A percentile compares a stretch with the other conserved stretches of the same genome.
These are phyloP conservation scores for Zychaea mexicana DNA, from an alignment of 371 early-diverging fungal genomes.

Conservation along the genomic window DNA sequence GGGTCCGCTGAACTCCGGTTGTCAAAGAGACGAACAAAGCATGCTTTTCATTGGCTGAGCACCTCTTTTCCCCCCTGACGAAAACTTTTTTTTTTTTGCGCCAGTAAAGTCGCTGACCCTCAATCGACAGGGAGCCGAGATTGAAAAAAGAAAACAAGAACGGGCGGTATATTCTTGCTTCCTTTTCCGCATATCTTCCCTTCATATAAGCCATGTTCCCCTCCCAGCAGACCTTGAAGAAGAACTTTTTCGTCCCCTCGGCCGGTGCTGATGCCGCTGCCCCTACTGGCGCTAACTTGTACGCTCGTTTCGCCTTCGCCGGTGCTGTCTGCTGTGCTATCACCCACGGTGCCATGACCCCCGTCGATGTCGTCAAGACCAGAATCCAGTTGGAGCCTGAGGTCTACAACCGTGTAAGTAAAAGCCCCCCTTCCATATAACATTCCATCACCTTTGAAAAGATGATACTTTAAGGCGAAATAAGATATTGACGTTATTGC, in stretches of 20 bases:
- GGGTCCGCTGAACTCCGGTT: background rate
- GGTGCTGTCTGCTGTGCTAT: constrained; percentile 76
- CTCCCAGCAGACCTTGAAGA: constrained; percentile 43
- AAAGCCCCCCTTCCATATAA: too few relatives aligned
- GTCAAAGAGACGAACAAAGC: too few relatives aligned
- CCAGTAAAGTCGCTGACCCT: constrained; percentile 8
- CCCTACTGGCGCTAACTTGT: constrained; percentile 66
- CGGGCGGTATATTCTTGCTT: background rate
- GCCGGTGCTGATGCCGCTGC: constrained; percentile 50
- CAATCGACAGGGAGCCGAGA: constrained; percentile 6
- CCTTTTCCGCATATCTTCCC: constrained; percentile 4
- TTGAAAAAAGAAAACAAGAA: constrained; percentile 7
- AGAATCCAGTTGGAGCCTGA: constrained; percentile 69
- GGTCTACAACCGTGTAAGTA: constrained; percentile 63
- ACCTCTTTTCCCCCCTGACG: constrained; percentile 2
- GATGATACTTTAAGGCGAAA: background rate
- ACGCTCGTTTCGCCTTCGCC: constrained; percentile 75
- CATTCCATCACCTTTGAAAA: too few relatives aligned
- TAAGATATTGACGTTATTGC: background rate
- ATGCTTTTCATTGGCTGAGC: constrained; percentile 5
- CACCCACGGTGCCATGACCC: constrained; percentile 77
- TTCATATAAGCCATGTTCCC: constrained; percentile 34
- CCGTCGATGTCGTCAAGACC: constrained; percentile 69
- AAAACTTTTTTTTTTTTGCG: constrained; percentile 5
- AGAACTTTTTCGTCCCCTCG: constrained; percentile 50